These are phyloP conservation scores for Rhizopus delemar DNA, from an alignment of 371 early-diverging fungal genomes.

Conservation along the genomic window DNA sequence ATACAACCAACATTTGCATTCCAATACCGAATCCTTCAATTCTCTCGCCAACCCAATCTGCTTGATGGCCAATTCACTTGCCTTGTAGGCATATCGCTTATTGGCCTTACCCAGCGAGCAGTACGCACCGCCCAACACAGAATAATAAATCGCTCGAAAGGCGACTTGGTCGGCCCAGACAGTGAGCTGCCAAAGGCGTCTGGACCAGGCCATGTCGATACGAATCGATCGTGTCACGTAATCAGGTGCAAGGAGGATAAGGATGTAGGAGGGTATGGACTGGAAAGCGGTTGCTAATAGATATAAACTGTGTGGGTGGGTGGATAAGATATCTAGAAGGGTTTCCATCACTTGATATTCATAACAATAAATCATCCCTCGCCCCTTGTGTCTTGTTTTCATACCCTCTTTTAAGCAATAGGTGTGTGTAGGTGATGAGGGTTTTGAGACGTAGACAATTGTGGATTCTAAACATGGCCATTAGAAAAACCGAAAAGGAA, in stretches of 20 bases:
- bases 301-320: too few species aligned
- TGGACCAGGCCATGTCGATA: slow-evolving; percentile 26
- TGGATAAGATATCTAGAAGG: not conserved
- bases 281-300: not conserved
- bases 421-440: not conserved
- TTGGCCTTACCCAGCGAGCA: slow-evolving; percentile 53
- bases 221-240: not conserved
- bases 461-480: not conserved
- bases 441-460: not conserved
- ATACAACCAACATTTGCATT: slow-evolving; percentile 58
- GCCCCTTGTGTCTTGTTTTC: not conserved
- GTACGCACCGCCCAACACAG: slow-evolving; percentile 56
- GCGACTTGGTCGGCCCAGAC: slow-evolving; percentile 35
- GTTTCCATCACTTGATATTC: not conserved
- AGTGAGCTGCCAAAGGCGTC: slow-evolving; percentile 35
- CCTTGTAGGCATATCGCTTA: slow-evolving; percentile 45
- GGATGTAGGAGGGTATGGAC: slow-evolving; percentile 5
- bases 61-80: slow-evolving; percentile 42
- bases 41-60: slow-evolving; percentile 49
- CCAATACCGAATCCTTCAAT: slow-evolving; percentile 44
- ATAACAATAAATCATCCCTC: not conserved
- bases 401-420: not conserved
- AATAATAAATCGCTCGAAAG: slow-evolving; percentile 47
- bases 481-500: not conserved
- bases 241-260: not conserved